Conservation (phyloP, 225 moss, liverwort and hornwort species). For the Pseudoscleropodium purum region DNA sequence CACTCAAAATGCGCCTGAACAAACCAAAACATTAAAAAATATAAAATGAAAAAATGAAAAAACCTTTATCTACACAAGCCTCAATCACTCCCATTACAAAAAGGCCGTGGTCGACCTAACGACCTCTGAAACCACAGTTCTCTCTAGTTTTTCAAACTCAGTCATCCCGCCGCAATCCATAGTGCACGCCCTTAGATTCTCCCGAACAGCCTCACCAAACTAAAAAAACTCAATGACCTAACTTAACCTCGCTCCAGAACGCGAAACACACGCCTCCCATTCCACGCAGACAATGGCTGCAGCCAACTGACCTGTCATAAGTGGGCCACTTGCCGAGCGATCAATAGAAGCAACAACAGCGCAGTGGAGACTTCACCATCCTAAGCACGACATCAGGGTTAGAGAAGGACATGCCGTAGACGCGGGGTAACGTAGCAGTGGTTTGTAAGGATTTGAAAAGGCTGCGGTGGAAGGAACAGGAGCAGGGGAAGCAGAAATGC, state of each 20-base stretch:
- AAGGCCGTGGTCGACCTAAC: neutral
- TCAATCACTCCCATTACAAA: neutral
- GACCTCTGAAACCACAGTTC: neutral
- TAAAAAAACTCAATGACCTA: neutral
- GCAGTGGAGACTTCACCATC: neutral
- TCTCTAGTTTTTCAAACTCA: neutral
- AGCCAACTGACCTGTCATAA: conserved; percentile 4
- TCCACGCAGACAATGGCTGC: neutral
- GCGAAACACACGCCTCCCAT: neutral
- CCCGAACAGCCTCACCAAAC: neutral
- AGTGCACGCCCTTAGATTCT: neutral
- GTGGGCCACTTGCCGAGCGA: neutral
- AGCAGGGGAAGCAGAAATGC: neutral
- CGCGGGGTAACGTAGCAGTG: neutral
- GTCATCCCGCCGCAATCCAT: conserved; percentile 1
- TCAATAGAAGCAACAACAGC: neutral
- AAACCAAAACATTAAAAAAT: neutral
- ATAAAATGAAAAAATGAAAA: neutral
- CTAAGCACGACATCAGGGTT: neutral
- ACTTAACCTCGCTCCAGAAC: neutral
- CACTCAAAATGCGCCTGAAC: neutral
- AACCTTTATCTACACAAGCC: neutral
- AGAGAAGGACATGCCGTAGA: neutral
- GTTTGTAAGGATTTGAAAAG: conserved; percentile 5
- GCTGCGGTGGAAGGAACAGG: neutral